A percentile compares a stretch with the other conserved stretches of the same genome.
Evolutionary conservation across 2,329 filamentous ascomycete species (phyloP).

Genomic region (Pyrenophora graminea): DNA sequence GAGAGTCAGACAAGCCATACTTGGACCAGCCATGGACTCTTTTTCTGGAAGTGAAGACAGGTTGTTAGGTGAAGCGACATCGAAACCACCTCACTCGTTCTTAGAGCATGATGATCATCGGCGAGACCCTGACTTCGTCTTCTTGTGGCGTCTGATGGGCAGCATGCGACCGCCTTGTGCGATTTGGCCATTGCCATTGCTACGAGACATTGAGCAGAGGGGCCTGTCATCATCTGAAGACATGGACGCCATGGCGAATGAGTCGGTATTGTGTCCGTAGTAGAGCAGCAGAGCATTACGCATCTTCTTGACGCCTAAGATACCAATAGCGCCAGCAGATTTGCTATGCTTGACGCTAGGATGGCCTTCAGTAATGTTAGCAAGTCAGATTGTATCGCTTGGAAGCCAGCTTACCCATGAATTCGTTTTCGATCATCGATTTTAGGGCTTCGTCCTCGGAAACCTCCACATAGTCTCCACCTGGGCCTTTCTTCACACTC

Average conservation of each 20-base stretch:
- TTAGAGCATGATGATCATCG: not conserved
- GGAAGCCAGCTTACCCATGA: slow-evolving; percentile 66
- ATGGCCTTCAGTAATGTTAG: slow-evolving; percentile 57
- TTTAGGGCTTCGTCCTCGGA: slow-evolving; percentile 79
- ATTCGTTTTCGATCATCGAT: slow-evolving; percentile 82
- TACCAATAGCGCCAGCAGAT: slow-evolving; percentile 85
- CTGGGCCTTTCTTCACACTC: slow-evolving; percentile 62
- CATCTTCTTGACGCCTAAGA: slow-evolving; percentile 87
- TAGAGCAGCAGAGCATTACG: slow-evolving; percentile 77
- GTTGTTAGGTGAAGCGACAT: too few species aligned
- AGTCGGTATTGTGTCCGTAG: slow-evolving; percentile 96
- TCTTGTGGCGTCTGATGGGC: slow-evolving; percentile 38
- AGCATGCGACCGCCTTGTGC: slow-evolving; percentile 62
- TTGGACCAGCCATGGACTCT: too few species aligned
- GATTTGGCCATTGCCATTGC: slow-evolving; percentile 56
- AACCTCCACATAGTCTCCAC: slow-evolving; percentile 66
- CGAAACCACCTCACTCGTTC: too few species aligned
- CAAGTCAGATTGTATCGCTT: not conserved
- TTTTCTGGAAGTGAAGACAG: too few species aligned
- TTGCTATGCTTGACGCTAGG: slow-evolving; percentile 80
- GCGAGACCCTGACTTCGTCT: slow-evolving; percentile 23
- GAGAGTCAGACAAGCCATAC: too few species aligned
- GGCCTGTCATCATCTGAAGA: slow-evolving; percentile 75
- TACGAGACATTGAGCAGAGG: slow-evolving; percentile 85
- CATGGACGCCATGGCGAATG: slow-evolving; percentile 86